A percentile compares a stretch with the other conserved stretches of the same genome.
Evolutionary conservation across 441 rosid genomes (phyloP).

Genomic region (Pelargonium australe): DNA sequence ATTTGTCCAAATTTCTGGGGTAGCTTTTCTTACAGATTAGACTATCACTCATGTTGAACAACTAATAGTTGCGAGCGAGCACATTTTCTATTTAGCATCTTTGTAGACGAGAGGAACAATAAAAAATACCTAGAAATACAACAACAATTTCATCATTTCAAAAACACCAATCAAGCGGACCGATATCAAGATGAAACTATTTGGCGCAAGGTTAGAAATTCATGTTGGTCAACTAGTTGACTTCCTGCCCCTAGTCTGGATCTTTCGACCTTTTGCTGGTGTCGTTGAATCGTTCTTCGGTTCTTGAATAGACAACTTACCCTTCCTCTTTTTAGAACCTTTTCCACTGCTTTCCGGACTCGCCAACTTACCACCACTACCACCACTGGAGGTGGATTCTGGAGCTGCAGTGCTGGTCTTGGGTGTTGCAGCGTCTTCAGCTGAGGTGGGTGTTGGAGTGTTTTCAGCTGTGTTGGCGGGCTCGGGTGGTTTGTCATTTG

Average conservation of each 20-base stretch:
- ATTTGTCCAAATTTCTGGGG: too few species aligned
- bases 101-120: too few species aligned
- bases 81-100: too few species aligned
- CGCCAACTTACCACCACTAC: neutral
- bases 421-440: constrained; percentile 17
- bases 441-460: constrained; percentile 10
- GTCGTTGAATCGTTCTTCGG: neutral
- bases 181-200: neutral
- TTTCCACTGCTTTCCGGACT: constrained; percentile 7
- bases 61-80: too few species aligned
- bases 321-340: constrained; percentile 25
- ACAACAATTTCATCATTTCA: neutral
- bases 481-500: constrained; percentile 8
- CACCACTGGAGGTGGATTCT: neutral
- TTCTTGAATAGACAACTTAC: constrained; percentile 2
- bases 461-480: neutral
- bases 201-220: neutral
- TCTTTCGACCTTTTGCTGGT: neutral
- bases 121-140: neutral
- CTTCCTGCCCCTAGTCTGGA: neutral
- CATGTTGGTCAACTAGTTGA: neutral
- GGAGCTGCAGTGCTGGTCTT: constrained; percentile 5
- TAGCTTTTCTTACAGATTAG: too few species aligned
- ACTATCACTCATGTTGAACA: too few species aligned
- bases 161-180: too few species aligned